Evolutionary conservation across 345 rosid genomes (phyloP).

Genomic region (Excoecaria agallocha): DNA sequence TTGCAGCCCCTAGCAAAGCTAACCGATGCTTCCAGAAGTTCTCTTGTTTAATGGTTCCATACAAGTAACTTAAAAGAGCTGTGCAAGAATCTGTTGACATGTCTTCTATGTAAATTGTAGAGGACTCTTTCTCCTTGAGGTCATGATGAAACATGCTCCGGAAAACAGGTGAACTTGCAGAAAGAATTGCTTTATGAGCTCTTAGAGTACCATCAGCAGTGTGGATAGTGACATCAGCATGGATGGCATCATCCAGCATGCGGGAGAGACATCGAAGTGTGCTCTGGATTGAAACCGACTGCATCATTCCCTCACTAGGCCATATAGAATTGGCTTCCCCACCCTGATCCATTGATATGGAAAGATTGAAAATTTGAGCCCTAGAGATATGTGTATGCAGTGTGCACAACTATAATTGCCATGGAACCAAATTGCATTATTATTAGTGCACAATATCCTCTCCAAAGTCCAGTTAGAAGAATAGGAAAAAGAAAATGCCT

Average conservation of each 20-base stretch:
- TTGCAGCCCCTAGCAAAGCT: conserved; percentile 69
- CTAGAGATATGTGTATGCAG: not conserved
- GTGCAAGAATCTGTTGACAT: conserved; percentile 81
- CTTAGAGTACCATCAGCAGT: conserved; percentile 68
- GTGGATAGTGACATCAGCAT: conserved; percentile 70
- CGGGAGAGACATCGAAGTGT: conserved; percentile 74
- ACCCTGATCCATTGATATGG: conserved; percentile 44
- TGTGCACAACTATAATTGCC: not conserved
- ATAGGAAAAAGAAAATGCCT: too few species aligned
- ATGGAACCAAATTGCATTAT: not conserved
- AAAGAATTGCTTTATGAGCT: conserved; percentile 84
- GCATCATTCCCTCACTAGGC: conserved; percentile 67
- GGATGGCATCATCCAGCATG: conserved; percentile 79
- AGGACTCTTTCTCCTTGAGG: conserved; percentile 90
- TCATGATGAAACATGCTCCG: conserved; percentile 84
- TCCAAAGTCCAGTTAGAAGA: too few species aligned
- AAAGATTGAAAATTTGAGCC: not conserved
- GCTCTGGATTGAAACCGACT: conserved; percentile 51
- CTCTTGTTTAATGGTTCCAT: conserved; percentile 73
- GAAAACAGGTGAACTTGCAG: conserved; percentile 87
- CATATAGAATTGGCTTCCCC: conserved; percentile 66
- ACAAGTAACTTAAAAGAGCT: conserved; percentile 74
- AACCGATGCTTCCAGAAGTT: conserved; percentile 93
- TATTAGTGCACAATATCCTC: not conserved
- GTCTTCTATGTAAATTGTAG: conserved; percentile 74